Base-by-base conservation (phyloP, 1,139 yeast species). In the Taphrina pruni region DNA sequence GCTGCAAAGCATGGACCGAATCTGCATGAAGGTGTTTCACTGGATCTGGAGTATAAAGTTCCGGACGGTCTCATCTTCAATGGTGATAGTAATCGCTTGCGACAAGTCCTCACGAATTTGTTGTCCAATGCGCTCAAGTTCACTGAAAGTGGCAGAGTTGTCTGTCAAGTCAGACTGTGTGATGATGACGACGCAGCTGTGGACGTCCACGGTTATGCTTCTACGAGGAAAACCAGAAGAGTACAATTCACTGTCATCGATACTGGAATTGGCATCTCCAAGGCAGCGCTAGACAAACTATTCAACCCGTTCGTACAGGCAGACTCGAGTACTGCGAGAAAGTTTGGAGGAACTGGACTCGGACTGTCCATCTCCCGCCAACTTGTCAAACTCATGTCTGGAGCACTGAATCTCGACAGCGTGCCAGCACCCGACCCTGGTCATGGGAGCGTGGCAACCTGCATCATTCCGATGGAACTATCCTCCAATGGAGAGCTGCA, bases 91-190 rank as follows among this genome's bases (percentile, higher is more conserved):
- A 90, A 91, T 76, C 81, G 97, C 77, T 87, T 91, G 56, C 88
- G 91, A 69, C 97, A 92, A 78, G 88, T 92, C 69, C 88, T 91
- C 26, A 90, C 91, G 92, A 92, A 92, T 74, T 80, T 91, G 71
- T 94, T 91, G 9, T 89, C 95, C 12, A 92, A 90, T 77, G 89
- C 96, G 0, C 81, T 92, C 73, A 92, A 92, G 76, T 92, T 92
- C 74, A 91, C 97, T 9, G 80, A 82, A 72, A 93, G 93, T 58
- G 86, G 86, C 73, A 91, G 88, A 54, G 73, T 74, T 35, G 67
- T 74, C 39, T 69, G 70, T 6, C 72, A 72, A 32, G 61, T 72
- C n/a, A 70, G 11, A 20, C 32, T 70, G 1, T 54, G 58, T 8
- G 60, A 62, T 6, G 69, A 64, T 26, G 69, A 58, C 32, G 17